Evolutionary conservation across 441 rosid genomes (phyloP).

Genomic region (Iberis amara): DNA sequence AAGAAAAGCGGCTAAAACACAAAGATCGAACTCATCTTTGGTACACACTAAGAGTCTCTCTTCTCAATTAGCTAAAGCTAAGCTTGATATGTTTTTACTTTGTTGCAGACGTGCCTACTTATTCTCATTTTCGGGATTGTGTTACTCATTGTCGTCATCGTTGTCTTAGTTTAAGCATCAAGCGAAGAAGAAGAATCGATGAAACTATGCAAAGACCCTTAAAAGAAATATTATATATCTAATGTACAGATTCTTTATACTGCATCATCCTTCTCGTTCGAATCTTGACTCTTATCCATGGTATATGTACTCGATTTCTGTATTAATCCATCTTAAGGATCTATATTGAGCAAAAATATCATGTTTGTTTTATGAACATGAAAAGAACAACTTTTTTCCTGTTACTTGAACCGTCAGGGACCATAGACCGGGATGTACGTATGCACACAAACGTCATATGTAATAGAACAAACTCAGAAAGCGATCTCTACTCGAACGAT

Average conservation of each 20-base stretch:
- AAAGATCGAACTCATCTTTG: constrained; percentile 51
- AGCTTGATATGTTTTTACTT: not conserved
- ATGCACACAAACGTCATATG: too few relatives aligned
- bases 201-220: constrained; percentile 11
- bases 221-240: constrained; percentile 13
- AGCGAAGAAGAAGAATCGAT: not conserved
- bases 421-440: too few relatives aligned
- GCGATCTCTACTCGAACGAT: too few relatives aligned
- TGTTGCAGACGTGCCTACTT: constrained; percentile 55
- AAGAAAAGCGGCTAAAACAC: constrained; percentile 46
- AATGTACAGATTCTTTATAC: constrained; percentile 32
- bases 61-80: constrained; percentile 6
- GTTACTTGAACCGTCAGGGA: too few relatives aligned
- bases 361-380: not conserved
- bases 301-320: not conserved
- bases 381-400: too few relatives aligned
- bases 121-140: constrained; percentile 51
- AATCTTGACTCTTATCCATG: not conserved
- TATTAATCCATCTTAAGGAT: constrained; percentile 18
- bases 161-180: constrained; percentile 38
- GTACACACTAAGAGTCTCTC: constrained; percentile 28
- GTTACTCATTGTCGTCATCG: constrained; percentile 48
- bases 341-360: not conserved
- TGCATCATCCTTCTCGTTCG: constrained; percentile 7
- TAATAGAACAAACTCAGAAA: too few relatives aligned